phyloP scores from a whole-genome alignment of 2,329 filamentous ascomycete genomes.

The Stagonosporopsis tanaceti region DNA sequence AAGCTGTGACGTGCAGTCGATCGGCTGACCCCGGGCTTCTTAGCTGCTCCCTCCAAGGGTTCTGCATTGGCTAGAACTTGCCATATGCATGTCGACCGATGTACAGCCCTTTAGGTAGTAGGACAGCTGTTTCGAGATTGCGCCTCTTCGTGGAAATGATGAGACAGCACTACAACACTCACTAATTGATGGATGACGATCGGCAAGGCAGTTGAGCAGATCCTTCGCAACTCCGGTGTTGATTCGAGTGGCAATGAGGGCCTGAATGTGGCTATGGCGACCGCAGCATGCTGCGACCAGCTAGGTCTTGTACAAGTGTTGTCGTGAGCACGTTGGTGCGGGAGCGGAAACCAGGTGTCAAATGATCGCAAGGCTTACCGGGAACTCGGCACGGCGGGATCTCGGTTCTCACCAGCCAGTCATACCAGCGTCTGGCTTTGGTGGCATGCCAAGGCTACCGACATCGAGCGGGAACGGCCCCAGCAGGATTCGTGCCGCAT shows the following conservation, averaged over 20 bases:
- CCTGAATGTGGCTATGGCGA: background rate
- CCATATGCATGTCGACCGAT: too few species aligned
- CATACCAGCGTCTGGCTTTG: background rate
- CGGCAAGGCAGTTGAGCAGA: too few species aligned
- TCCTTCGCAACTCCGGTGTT: background rate
- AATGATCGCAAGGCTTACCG: background rate
- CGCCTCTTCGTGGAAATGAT: background rate
- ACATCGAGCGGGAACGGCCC: background rate
- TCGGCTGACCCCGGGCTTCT: too few species aligned
- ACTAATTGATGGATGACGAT: background rate
- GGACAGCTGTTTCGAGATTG: too few species aligned
- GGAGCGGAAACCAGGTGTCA: too few species aligned
- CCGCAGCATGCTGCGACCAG: too few species aligned
- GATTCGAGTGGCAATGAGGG: background rate
- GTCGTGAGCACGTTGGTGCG: too few species aligned
- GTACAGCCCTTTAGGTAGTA: too few species aligned
- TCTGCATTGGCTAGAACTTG: too few species aligned
- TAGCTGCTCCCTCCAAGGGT: too few species aligned
- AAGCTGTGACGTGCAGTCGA: too few species aligned
- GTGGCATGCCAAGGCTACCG: background rate
- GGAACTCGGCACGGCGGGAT: constrained; percentile 1
- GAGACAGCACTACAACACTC: background rate
- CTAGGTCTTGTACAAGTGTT: too few species aligned
- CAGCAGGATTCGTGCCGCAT: background rate
- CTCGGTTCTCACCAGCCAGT: background rate